Evolutionary conservation across 495 filamentous ascomycete genomes (phyloP), one percentile per base, ranked within the genome.

Genomic region (Xeromyces bisporus): DNA sequence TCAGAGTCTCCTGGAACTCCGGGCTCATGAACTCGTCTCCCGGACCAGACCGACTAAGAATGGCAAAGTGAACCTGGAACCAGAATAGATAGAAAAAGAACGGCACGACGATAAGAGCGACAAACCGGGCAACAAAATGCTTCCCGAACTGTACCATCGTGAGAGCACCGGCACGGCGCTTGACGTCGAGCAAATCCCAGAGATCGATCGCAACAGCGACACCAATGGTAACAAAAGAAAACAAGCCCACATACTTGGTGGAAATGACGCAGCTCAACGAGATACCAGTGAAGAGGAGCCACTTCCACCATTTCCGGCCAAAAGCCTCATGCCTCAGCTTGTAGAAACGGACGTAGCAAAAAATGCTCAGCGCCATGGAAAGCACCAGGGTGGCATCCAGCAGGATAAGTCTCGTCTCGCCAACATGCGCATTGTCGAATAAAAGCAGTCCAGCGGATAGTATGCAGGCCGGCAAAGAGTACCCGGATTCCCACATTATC

Each of bases 401-500:
- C 32, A 99, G 69, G 43, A 99, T 99, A 47, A 99, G 61, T 9
- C 89, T 71, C 20, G 89, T 94, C 60, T 99, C 89, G 31, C 81
- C 91, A 55, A 99, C 85, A 51, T 99, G 89, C 24, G 86, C 89
- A 53, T 99, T 99, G 58, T 99, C 89, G 49, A 99, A 83, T 23
- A 99, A 72, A 38, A 99, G 67, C 16, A 99, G 63, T 16, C 78
- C 75, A 6, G 91, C 73, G 15, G 89, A 79, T 37, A 92, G 61
- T 24, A 94, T 64, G 49, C 80, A 91, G 32, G 89, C 91, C 3
- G 89, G 89, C 12, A 99, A 61, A 25, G 84, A 91, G 46, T 96
- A 99, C 32, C 86, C 91, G 8, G 86, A 93, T 57, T 99, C 89
- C 89, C 89, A 96, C 89, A 99, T 99, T 42, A 92, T 96, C 55